Base-by-base conservation (phyloP, 2,329 filamentous ascomycete genomes). In the Stylonectria norvegica region DNA sequence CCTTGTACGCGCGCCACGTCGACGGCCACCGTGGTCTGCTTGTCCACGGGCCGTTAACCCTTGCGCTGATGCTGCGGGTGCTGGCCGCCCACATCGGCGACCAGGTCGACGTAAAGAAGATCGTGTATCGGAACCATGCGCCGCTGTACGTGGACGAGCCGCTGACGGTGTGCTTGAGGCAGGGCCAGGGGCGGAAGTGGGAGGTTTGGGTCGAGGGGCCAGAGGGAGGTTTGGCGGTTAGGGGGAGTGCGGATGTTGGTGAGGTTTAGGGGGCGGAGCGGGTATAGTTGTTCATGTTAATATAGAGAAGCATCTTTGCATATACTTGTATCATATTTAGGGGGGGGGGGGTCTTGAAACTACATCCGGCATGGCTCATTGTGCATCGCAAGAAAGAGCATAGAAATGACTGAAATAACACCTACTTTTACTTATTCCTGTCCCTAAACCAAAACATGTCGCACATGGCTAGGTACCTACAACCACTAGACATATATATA, bases 31-130 rank as follows among this genome's bases (percentile, higher is more conserved):
- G 74, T 5, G 78, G 82, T 45, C 70, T 89, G 18, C 74, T 97
- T 12, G 86, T 97, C 40, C 93, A 97, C 57, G 93, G 93, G 0
- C 91, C 93, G 1, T 69, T 98, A 38, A 81, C 80, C 1, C 73
- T 94, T 28, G 83, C 84, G 0, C 70, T 97, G 5, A 81, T 96
- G 72, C 71, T 95, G 23, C 77, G 80, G 12, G 72, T 84, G 4
- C 62, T 95, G 18, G 50, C 46, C 20, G 53, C 53, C 11, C 44
- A 52, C 30, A 22, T 58, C 16, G 42, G 40, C 14, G 39, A 32
- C 5, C 43, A 41, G 29, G 50, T 56, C 34, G 52, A 56, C 14
- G 65, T 91, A 16, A 60, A 65, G 33, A 70, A 62, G 9, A 76
- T 96, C 36, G 74, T 84, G 38, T 97, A 97, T 63, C 78, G 81